Evolutionary conservation across 2,329 filamentous ascomycete genomes (phyloP), one percentile per base, ranked within the genome.

Genomic region (Trichophyton equinum): DNA sequence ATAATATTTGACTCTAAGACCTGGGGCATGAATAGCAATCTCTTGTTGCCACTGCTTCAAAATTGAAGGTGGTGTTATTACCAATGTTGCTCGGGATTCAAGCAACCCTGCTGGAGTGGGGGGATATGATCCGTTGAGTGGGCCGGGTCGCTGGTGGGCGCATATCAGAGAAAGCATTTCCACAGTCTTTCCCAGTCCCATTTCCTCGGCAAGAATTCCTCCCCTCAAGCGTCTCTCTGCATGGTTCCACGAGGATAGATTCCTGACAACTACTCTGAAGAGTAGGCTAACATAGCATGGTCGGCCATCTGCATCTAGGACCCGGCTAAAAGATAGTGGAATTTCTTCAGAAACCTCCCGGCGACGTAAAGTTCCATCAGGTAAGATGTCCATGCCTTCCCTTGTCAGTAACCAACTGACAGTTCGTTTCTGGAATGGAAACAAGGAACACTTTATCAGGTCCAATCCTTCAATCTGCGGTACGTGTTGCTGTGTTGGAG

Each of bases 31-130:
- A 1, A 71, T 73, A 27, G 73, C 68, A n/a, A 86, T 71, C 68
- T 86, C 84, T 59, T 79, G 78, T 64, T 78, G 79, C 84, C 84
- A 86, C 67, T 86, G 84, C 59, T 83, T 77, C 4, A 85, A 72
- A 49, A 86, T 84, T 1, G 82, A 79, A 5, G 77, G 75, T 3
- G 84, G 84, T 1, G 82, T 84, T 62, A 86, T 83, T 60, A 86
- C 85, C 49, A 86, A 73, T 1, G 83, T 86, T 1, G 82, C 81
- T 18, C 75, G 73, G 38, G 82, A 83, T 49, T 66, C 65, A 57
- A 64, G 69, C 46, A 77, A 62, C 4, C 66, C 66, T 27, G 67
- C 65, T 22, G 62, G 64, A 49, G 67, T 62, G 4, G 60, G 42
- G 42, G 67, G 65, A 2, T 66, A 20, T n/a, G 62, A 57, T 11